Conservation (phyloP, 2,329 filamentous ascomycete species). For the Biscogniauxia marginata region DNA sequence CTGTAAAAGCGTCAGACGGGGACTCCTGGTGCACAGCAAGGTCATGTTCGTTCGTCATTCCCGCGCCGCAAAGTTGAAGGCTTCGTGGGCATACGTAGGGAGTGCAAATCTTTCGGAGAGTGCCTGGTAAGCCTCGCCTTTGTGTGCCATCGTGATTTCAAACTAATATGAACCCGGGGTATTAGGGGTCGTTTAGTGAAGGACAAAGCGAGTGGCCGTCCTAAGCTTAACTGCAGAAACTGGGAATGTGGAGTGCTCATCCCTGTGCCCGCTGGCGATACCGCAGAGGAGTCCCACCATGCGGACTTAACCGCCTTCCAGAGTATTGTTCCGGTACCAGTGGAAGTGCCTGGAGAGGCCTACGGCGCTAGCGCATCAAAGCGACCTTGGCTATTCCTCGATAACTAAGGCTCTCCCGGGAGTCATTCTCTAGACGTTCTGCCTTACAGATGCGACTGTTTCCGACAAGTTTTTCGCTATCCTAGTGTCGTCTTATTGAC, state of each 20-base stretch:
- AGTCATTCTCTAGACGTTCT: not conserved
- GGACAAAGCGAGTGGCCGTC: conserved; percentile 63
- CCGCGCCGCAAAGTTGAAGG: conserved; percentile 19
- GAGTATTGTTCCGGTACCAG: conserved; percentile 42
- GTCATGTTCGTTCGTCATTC: conserved; percentile 52
- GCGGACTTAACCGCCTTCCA: conserved; percentile 30
- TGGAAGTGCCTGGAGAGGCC: conserved; percentile 37
- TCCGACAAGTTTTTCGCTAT: not conserved
- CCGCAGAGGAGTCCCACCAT: conserved; percentile 11
- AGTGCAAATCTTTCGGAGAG: conserved; percentile 91
- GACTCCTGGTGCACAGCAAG: conserved; percentile 88
- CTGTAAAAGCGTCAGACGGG: conserved; percentile 66
- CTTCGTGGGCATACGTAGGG: conserved; percentile 80
- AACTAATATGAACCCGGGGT: conserved; percentile 8
- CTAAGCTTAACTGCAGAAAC: conserved; percentile 82
- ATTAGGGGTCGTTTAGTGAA: conserved; percentile 73
- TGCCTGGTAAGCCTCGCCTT: conserved; percentile 67
- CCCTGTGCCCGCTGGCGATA: conserved; percentile 43
- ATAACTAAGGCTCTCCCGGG: conserved; percentile 14
- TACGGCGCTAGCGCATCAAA: conserved; percentile 28
- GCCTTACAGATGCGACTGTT: not conserved
- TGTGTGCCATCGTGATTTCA: not conserved
- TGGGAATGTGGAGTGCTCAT: conserved; percentile 94
- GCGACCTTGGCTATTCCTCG: conserved; percentile 32
- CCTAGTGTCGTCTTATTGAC: not conserved